Evolutionary conservation across 768 basidiomycete species (phyloP), one percentile per base, ranked within the genome.

Genomic region (Artomyces pyxidatus): DNA sequence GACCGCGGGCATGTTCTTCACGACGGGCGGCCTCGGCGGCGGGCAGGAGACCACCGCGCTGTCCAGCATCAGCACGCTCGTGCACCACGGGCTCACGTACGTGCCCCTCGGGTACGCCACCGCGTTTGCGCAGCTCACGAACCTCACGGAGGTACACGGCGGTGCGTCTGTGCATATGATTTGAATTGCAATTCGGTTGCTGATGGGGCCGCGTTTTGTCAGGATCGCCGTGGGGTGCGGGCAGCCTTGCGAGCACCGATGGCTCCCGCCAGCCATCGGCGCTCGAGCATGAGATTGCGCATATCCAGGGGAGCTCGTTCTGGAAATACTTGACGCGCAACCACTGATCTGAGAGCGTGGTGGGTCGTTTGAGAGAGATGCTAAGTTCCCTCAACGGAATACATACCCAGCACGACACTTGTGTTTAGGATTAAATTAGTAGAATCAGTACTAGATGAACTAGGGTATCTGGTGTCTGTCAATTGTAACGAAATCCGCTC

Each of bases 221-320:
- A 83, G 85, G 86, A 38, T 83, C 83, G 17, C 76, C 89, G 1
- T 93, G 82, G 78, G 89, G 89, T 55, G 81, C 85, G n/a, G 84
- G 81, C 37, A 83, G 81, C 17, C 65, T 74, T 50, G 71, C 79
- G 21, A 71, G 64, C 1, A 30, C 57, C 3, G 62, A 67, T 38
- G 78, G 76, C 2, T 53, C 61, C 6, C 75, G 79, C 49, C 62
- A 68, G 49, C 77, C 80, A 1, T 61, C 66, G 7, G 50, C 59
- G 6, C 68, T 75, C 21, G 81, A 84, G 58, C 61, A 72, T 17
- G 68, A 74, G 45, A 59, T 81, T 14, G 45, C 45, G 30, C 35
- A 29, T 29, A 25, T 37, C 30, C 45, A 46, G 69, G 45, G 45
- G 21, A 46, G 37, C 30, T 35, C 35, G 30, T 46, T 46, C 45